Percentiles rank a stretch among this genome's conserved stretches.
Evolutionary conservation across 1,284 basidiomycete genomes (phyloP).

Genomic region (Malassezia yamatoensis): DNA sequence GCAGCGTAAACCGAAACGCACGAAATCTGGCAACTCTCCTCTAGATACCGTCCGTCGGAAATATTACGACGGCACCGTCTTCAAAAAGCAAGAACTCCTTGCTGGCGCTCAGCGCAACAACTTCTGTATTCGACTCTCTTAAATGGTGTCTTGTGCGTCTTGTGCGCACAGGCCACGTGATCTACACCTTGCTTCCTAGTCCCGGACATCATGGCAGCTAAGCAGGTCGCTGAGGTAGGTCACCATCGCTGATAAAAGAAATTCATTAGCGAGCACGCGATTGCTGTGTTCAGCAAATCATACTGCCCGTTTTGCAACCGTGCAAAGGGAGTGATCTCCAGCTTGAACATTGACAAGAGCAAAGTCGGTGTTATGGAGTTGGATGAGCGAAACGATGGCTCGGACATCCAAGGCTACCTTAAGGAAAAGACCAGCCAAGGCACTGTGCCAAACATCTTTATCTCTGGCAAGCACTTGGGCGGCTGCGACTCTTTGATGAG

Average conservation of each 20-base stretch:
- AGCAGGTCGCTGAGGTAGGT: slow-evolving; percentile 38
- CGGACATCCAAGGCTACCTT: slow-evolving; percentile 46
- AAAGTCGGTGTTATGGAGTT: slow-evolving; percentile 48
- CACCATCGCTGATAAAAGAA: slow-evolving; percentile 17
- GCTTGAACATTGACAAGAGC: slow-evolving; percentile 34
- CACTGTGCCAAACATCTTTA: slow-evolving; percentile 51
- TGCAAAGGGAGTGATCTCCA: slow-evolving; percentile 46
- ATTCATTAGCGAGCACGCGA: slow-evolving; percentile 41
- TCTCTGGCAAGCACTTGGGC: slow-evolving; percentile 48
- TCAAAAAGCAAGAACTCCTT: slow-evolving; percentile 44
- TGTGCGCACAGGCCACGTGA: neutral
- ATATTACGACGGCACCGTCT: slow-evolving; percentile 42
- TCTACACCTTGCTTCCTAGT: neutral
- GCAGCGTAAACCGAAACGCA: slow-evolving; percentile 9
- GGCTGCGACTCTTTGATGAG: slow-evolving; percentile 40
- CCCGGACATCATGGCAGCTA: slow-evolving; percentile 38
- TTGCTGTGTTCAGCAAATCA: slow-evolving; percentile 50
- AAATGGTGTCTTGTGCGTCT: slow-evolving; percentile 1
- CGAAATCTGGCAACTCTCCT: neutral
- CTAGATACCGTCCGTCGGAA: neutral
- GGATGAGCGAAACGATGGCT: slow-evolving; percentile 45
- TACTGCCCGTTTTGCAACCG: slow-evolving; percentile 45
- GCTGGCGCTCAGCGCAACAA: slow-evolving; percentile 48
- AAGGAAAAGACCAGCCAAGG: slow-evolving; percentile 49
- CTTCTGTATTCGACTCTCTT: slow-evolving; percentile 40